Evolutionary conservation across 768 basidiomycete species (phyloP), one percentile per base, ranked within the genome.

Genomic region (Calvatia gigantea): DNA sequence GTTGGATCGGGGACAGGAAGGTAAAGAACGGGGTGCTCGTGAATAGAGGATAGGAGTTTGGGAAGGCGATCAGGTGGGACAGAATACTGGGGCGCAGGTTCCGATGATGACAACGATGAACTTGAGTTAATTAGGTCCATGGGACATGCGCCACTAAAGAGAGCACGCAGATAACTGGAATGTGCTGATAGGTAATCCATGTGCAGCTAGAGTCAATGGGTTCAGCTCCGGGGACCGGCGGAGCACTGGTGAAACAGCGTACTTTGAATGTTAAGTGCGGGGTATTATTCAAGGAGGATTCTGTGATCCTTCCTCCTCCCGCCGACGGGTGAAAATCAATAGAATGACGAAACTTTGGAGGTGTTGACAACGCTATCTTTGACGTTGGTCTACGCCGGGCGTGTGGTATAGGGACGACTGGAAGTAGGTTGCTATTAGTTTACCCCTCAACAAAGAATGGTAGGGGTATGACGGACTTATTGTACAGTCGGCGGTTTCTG

Each of bases 121-220:
- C 72, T 59, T 39, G 72, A 65, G 71, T 69, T 61, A 60, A 84
- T 76, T 54, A 88, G 75, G 59, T 88, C 82, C 57, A 83, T 68
- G 14, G 85, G 75, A 21, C 82, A 80, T 37, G 83, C 75, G 25
- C 87, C 89, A 61, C 81, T 83, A 65, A 94, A 82, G 38, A 94
- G 77, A 6, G 78, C 80, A 33, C 85, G 76, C 43, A 94, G 74
- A 51, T 92, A 83, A 39, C 77, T 77, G 0, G 91, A 94, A 68
- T 93, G 90, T 15, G 89, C 84, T n/a, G 84, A 82, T 41, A 96
- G 80, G 64, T 87, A 91, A 65, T 90, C 89, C 59, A 82, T 76
- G 63, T 96, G 93, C 25, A 94, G 72, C 90, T 92, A 62, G 23
- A 23, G 45, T 38, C 28, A 47, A 52, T 25, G 51, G 61, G 47